Base-by-base conservation (phyloP, 495 filamentous ascomycete species). In the Letharia lupina region DNA sequence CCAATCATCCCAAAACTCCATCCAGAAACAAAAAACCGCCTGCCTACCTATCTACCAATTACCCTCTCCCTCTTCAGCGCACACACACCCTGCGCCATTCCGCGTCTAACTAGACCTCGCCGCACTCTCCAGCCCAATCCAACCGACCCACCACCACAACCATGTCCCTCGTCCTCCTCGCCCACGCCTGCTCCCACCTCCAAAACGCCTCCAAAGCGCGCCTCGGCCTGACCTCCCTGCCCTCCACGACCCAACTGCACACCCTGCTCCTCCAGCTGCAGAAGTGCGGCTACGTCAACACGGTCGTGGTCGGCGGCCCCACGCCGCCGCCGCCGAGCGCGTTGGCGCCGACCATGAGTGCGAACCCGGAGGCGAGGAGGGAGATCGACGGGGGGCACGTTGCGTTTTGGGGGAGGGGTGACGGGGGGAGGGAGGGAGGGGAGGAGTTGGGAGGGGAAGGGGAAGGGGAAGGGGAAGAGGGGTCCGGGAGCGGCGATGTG, bases 131-230 rank as follows among this genome's bases (percentile, higher is more conserved):
- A n/a, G n/a, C 37, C 37, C 37, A 28, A 28, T 8, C 45, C 18
- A 18, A 47, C 20, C 45, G 18, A 47, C 6, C 18, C 18, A 1
- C 20, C 45, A 1, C 45, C 18, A 12, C 23, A 15, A 57, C 37
- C 23, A 98, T 98, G 94, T 96, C 91, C 73, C 87, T 98, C 79
- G 81, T 85, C 73, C 85, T 86, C 76, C 84, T 98, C 70, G 78
- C 86, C 62, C 76, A 93, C 81, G 83, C 91, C 71, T 96, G 90
- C 79, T 91, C 91, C 61, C 94, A 98, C 81, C 83, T 98, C 47
- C 91, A 96, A 79, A 98, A 98, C 81, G 90, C 89, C 71, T 87
- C 89, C 60, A 87, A 87, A 73, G 93, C 90, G 10, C 89, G 89
- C 1, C 86, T 98, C 5, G 90, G 89, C 65, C 82, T 96, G 5